A percentile compares a stretch with the other conserved stretches of the same genome.
Conservation (phyloP, 805 yeast species). For the Saccharomyces jurei region DNA sequence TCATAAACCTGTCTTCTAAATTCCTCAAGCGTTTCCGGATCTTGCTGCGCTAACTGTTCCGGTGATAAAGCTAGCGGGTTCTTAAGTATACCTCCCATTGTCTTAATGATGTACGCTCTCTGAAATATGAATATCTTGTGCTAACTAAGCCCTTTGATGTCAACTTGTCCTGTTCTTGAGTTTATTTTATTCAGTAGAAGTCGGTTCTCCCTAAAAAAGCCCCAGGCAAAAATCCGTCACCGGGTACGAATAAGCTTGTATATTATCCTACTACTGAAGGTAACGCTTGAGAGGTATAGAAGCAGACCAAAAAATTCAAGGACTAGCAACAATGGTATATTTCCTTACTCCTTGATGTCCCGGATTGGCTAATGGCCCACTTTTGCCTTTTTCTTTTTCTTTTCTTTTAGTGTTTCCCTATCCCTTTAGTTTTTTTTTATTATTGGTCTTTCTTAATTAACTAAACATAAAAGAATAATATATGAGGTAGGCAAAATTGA, state of each 20-base stretch:
- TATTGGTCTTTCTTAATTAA: too few relatives aligned
- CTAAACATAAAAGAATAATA: not conserved
- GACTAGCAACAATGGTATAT: too few relatives aligned
- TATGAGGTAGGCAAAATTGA: not conserved
- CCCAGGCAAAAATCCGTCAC: not conserved
- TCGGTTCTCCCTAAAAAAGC: not conserved
- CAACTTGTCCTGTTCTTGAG: not conserved
- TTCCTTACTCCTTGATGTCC: too few relatives aligned
- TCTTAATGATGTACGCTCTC: not conserved
- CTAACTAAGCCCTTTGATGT: not conserved
- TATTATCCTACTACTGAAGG: not conserved
- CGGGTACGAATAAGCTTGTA: not conserved
- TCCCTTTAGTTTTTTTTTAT: too few relatives aligned
- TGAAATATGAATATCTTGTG: not conserved
- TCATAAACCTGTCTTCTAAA: constrained; percentile 65
- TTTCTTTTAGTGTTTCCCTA: not conserved
- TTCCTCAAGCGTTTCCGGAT: constrained; percentile 30
- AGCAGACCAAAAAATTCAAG: not conserved
- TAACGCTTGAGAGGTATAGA: not conserved
- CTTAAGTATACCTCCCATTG: constrained; percentile 45
- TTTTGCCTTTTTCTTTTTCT: not conserved
- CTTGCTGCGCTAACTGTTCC: constrained; percentile 17
- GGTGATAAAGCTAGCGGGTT: constrained; percentile 32
- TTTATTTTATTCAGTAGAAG: not conserved
- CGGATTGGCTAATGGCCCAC: too few relatives aligned